Evolutionary conservation across 768 basidiomycete species (phyloP), one percentile per base, ranked within the genome.

Genomic region (Pisolithus orientalis): DNA sequence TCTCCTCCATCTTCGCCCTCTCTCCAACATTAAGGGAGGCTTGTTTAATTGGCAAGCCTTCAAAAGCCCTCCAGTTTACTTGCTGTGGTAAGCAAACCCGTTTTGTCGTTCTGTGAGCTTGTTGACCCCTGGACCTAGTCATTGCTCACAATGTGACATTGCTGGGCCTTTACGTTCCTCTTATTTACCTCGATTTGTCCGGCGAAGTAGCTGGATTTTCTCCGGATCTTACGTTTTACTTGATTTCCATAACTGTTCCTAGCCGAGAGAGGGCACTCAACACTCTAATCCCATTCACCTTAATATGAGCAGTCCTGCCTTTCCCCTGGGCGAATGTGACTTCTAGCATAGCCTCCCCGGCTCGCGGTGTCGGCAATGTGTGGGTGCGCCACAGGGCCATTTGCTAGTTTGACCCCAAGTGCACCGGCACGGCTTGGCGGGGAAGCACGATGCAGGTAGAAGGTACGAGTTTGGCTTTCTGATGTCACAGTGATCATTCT

Each of bases 11-110:
- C 72, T 80, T 2, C 65, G 82, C 1, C 79, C 80, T 0, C 78
- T 81, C 2, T 71, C 64, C 8, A 72, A 77, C 39, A 68, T 72
- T 4, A 63, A 68, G 7, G 80, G 83, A 4, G 82, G 83, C 9
- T 59, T 87, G 24, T 68, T 83, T 47, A 80, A 82, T 58, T 65
- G 74, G 17, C 50, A 56, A 2, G 74, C 75, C 14, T 84, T 80
- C 67, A 64, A 51, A 59, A 71, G 58, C 39, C 56, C 59, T 16
- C 60, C 62, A 1, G n/a, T 53, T 37, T 17, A 38, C 50, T 21
- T 43, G 40, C n/a, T 51, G 50, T 32, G 43, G 50, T 51, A 25
- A 44, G 42, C 16, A 32, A 13, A 32, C 4, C 25, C 29, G 29
- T n/a, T 5, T 43, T 34, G 25, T 51, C 14, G 3, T 25, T 9